These are phyloP conservation scores for Dictyostelium purpureum DNA, from an alignment of 78 protist genomes.

Conservation along the genomic window DNA sequence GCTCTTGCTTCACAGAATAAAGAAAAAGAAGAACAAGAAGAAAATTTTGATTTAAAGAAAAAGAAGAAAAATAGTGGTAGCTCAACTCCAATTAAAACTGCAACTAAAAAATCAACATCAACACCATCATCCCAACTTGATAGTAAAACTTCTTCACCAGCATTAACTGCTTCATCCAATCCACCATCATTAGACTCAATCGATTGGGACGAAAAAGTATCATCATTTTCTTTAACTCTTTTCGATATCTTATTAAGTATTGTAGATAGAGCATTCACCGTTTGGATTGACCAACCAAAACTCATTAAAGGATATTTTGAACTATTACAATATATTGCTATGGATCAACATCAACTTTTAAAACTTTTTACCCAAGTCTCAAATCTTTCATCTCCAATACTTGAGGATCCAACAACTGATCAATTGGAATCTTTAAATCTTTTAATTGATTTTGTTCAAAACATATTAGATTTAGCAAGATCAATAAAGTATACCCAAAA, in stretches of 20 bases:
- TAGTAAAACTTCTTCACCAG: conserved; percentile 4
- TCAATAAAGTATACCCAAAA: not conserved
- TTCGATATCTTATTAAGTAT: not conserved
- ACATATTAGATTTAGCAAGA: not conserved
- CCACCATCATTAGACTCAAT: not conserved
- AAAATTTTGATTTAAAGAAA: not conserved
- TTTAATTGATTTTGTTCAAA: conserved; percentile 31
- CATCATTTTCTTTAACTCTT: not conserved
- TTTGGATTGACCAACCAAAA: conserved; percentile 40
- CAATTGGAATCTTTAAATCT: conserved; percentile 47
- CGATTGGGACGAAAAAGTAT: conserved; percentile 53
- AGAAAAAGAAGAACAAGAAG: conserved; percentile 1
- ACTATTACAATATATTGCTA: conserved; percentile 20
- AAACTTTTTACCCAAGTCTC: conserved; percentile 3
- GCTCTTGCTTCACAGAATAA: not conserved
- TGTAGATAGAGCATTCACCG: not conserved
- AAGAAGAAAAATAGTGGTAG: conserved; percentile 15
- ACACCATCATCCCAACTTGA: not conserved
- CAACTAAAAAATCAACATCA: not conserved
- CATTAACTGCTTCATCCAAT: not conserved
- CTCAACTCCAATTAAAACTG: not conserved
- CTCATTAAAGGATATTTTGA: conserved; percentile 50
- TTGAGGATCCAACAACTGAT: not conserved
- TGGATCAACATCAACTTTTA: conserved; percentile 45
- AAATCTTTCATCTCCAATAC: not conserved